Base-by-base conservation (phyloP, 805 yeast species). In the Starmera quercuum region DNA sequence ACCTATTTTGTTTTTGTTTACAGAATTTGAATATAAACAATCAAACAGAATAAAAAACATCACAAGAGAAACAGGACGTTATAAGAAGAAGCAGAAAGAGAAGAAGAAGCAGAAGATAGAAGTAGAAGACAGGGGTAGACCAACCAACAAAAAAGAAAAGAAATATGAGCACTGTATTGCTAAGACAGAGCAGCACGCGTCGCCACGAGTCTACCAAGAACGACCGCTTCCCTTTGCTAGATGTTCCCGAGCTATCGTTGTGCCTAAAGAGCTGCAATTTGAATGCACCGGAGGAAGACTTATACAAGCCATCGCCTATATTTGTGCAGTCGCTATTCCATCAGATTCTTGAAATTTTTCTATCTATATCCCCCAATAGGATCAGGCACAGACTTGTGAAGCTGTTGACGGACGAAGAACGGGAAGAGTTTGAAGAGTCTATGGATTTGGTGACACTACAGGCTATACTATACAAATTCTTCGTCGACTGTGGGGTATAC, bases 401-500 rank as follows among this genome's bases (percentile, higher is more conserved):
- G 7, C 40, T 45, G 7, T 20, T 41, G 27, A 17, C 30, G 16
- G 43, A 28, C 12, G 45, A 34, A 1, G 58, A 52, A 19, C 50
- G 48, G 1, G 62, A 60, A 5, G 64, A 56, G 7, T 35, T 53
- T 36, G 47, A 52, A 17, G 62, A 65, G 21, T 61, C 78, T 6
- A 51, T 78, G 46, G 60, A 62, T 35, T 56, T 77, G 10, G 59
- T 82, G 14, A 73, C 75, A 3, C 57, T 81, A 18, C 83, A 78
- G 39, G 59, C 76, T 33, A 73, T 74, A 6, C 69, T 83, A 43
- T 68, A 66, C 51, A 69, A 66, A 47, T 82, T 84, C 53, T 65
- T 84, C 42, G 66, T 68, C 29, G 78, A 71, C 37, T 78, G 90
- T 50, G 95, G 95, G 0, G 72, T 87, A 3, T 66, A 73, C 37